A percentile compares a stretch with the other conserved stretches of the same genome.
Evolutionary conservation across 345 rosid genomes (phyloP).

Genomic region (Aquilaria sinensis): DNA sequence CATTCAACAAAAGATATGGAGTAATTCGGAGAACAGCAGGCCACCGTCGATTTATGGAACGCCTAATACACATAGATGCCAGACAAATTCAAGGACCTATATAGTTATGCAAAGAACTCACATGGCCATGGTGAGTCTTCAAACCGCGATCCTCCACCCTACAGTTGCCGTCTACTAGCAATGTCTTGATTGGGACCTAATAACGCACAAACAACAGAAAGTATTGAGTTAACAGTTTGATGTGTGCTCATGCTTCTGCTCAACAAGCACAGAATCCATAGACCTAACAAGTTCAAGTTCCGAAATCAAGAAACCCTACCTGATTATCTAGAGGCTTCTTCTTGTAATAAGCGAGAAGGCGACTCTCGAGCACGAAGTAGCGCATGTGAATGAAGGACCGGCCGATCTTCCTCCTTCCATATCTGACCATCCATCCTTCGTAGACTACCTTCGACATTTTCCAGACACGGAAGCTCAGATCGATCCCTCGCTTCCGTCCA

Average conservation of each 20-base stretch:
- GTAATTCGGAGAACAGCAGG: too few relatives aligned
- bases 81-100: too few relatives aligned
- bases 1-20: too few relatives aligned
- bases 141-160: conserved; percentile 99
- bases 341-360: conserved; percentile 97
- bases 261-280: conserved; percentile 14
- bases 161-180: conserved; percentile 93
- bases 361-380: conserved; percentile 86
- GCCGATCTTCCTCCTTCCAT: conserved; percentile 97
- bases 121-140: conserved; percentile 98
- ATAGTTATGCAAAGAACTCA: conserved; percentile 26
- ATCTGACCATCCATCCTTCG: conserved; percentile 99
- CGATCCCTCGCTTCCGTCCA: conserved; percentile 27
- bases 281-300: conserved; percentile 1
- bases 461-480: conserved; percentile 33
- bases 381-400: conserved; percentile 96
- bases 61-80: too few relatives aligned
- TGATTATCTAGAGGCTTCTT: conserved; percentile 89
- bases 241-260: neutral
- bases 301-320: conserved; percentile 30
- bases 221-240: too few relatives aligned
- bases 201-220: neutral
- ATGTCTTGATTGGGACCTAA: conserved; percentile 96
- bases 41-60: too few relatives aligned
- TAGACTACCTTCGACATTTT: conserved; percentile 79